Evolutionary conservation across 495 filamentous ascomycete species (phyloP).

Genomic region (Aspergillus nanangensis): DNA sequence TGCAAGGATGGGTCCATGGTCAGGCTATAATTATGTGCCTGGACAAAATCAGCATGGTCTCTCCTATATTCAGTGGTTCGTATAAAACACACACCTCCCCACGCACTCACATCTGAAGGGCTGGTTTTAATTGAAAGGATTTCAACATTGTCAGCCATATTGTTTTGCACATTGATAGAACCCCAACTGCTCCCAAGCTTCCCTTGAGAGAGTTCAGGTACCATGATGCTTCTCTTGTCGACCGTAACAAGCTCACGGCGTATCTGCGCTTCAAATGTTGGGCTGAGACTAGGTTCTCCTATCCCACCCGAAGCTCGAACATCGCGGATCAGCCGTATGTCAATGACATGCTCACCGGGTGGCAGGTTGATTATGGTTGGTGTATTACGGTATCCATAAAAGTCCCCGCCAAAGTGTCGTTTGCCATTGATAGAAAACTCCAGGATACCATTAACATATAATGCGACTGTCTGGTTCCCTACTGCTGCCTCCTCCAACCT

Average conservation of each 20-base stretch:
- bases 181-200: conserved; percentile 39
- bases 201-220: conserved; percentile 46
- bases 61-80: background rate
- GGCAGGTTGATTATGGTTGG: conserved; percentile 44
- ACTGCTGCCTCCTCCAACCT: conserved; percentile 22
- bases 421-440: conserved; percentile 49
- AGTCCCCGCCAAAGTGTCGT: conserved; percentile 54
- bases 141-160: conserved; percentile 26
- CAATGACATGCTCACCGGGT: conserved; percentile 47
- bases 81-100: background rate
- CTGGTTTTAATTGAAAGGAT: conserved; percentile 22
- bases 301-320: conserved; percentile 48
- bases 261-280: conserved; percentile 27
- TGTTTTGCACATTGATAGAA: conserved; percentile 47
- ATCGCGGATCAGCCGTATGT: conserved; percentile 51
- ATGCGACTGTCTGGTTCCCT: conserved; percentile 23
- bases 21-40: too few species aligned
- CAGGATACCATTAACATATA: conserved; percentile 41
- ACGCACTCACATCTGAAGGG: conserved; percentile 12
- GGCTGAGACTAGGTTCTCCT: conserved; percentile 33
- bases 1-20: too few species aligned
- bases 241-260: conserved; percentile 25
- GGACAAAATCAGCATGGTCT: too few species aligned
- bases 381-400: conserved; percentile 45
- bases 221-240: conserved; percentile 28